Conservation (phyloP, 1,284 basidiomycete species). For the Athelia sp. region DNA sequence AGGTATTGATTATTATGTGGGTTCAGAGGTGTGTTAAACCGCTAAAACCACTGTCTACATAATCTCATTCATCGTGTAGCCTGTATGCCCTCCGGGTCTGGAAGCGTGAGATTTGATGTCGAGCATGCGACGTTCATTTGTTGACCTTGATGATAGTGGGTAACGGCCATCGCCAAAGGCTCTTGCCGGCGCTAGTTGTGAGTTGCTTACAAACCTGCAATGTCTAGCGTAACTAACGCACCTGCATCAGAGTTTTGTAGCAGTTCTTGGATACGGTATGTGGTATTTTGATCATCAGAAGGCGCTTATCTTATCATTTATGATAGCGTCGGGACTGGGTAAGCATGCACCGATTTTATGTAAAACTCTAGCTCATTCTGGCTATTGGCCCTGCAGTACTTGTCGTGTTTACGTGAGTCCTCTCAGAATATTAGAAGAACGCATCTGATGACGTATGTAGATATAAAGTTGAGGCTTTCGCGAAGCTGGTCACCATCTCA, state of each 20-base stretch:
- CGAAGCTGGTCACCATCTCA: background rate
- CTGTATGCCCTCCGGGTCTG: background rate
- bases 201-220: background rate
- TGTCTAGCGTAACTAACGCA: background rate
- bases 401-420: background rate
- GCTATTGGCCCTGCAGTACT: background rate
- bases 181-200: background rate
- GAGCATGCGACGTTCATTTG: background rate
- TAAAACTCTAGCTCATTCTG: background rate
- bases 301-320: background rate
- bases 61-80: background rate
- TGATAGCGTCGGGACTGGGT: background rate
- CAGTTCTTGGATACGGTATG: background rate
- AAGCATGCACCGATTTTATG: background rate
- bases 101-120: background rate
- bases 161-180: background rate
- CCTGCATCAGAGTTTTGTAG: background rate
- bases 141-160: background rate
- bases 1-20: background rate
- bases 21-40: constrained; percentile 1
- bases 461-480: background rate
- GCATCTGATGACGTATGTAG: background rate
- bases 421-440: background rate
- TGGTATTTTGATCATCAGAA: background rate
- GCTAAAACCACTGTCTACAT: background rate